phyloP scores from a whole-genome alignment of 176 grass and related monocot species.

The Eragrostis curvula region DNA sequence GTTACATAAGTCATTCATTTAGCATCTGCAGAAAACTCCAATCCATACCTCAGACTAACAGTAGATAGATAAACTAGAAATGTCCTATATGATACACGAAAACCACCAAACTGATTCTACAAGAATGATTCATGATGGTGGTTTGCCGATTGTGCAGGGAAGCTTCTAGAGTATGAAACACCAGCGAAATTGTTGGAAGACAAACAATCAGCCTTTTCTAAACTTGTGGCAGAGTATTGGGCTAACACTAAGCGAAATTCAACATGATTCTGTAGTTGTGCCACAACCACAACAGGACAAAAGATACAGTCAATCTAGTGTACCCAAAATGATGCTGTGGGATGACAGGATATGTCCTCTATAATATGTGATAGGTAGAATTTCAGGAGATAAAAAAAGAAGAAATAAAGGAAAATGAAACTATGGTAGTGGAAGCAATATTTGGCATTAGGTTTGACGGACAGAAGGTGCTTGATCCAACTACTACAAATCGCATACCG shows the following conservation, averaged over 20 bases:
- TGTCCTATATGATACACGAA: constrained; percentile 3
- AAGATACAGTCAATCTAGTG: neutral
- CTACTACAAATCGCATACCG: neutral
- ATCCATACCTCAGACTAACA: neutral
- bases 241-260: constrained; percentile 78
- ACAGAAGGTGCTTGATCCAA: neutral
- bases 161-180: constrained; percentile 90
- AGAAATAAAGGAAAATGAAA: neutral
- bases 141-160: constrained; percentile 51
- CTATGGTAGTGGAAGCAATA: constrained; percentile 6
- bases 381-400: constrained; percentile 3
- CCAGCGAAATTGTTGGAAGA: constrained; percentile 79
- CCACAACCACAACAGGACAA: neutral
- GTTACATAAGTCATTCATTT: constrained; percentile 29
- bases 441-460: constrained; percentile 17
- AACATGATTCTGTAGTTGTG: constrained; percentile 43
- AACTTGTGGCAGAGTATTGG: constrained; percentile 96
- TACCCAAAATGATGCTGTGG: constrained; percentile 7
- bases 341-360: neutral
- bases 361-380: constrained; percentile 15
- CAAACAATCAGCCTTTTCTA: constrained; percentile 76
- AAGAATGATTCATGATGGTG: constrained; percentile 5
- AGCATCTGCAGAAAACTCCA: neutral
- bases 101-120: neutral
- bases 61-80: neutral